A percentile compares a stretch with the other conserved stretches of the same genome.
Evolutionary conservation across 1,284 basidiomycete genomes (phyloP).

Genomic region (Naganishia cerealis): DNA sequence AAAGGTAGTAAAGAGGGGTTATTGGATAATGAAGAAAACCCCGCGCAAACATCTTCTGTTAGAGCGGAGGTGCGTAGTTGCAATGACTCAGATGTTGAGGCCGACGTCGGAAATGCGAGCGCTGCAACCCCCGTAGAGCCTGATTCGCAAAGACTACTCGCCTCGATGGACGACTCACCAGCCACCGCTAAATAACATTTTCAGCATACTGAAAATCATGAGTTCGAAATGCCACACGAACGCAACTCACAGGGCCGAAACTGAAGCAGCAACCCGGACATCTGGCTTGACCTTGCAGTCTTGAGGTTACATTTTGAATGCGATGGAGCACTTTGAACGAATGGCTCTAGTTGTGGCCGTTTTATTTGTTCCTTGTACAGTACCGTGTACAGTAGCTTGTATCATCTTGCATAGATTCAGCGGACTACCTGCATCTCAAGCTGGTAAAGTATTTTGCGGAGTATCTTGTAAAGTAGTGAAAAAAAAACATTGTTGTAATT

Average conservation of each 20-base stretch:
- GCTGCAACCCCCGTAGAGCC: not conserved
- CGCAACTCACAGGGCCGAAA: not conserved
- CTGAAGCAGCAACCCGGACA: not conserved
- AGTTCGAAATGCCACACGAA: conserved; percentile 16
- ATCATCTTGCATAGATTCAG: too few species aligned
- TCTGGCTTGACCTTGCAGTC: not conserved
- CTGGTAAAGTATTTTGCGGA: too few species aligned
- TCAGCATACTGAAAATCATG: not conserved
- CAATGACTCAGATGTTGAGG: conserved; percentile 1
- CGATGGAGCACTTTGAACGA: too few species aligned
- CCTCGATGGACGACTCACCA: not conserved
- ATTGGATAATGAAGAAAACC: not conserved
- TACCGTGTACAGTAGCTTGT: too few species aligned
- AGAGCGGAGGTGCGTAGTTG: not conserved
- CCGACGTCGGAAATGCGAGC: not conserved
- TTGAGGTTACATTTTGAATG: too few species aligned
- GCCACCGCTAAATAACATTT: not conserved
- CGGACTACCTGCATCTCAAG: too few species aligned
- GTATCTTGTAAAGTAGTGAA: too few species aligned
- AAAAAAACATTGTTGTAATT: too few species aligned
- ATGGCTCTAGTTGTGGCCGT: too few species aligned
- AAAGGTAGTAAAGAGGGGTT: conserved; percentile 14
- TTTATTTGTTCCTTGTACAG: too few species aligned
- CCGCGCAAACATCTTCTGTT: not conserved
- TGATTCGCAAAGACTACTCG: conserved; percentile 1